phyloP scores from a whole-genome alignment of 1,284 basidiomycete genomes.

The Exobasidium cylindrosporum region DNA sequence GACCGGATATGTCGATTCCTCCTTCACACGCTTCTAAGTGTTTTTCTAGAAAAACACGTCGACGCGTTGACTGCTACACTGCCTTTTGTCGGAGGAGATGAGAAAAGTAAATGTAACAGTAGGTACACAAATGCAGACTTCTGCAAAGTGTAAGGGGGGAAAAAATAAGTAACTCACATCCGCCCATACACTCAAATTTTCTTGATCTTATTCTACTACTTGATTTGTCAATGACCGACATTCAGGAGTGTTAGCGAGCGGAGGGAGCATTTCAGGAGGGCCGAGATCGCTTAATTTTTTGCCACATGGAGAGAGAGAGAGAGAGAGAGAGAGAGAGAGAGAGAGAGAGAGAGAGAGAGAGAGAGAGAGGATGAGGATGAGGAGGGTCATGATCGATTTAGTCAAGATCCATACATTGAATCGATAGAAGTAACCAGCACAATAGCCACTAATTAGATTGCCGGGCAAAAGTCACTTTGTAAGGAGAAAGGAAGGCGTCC shows the following conservation, averaged over 20 bases:
- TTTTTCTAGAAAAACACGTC: not conserved
- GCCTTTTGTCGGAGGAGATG: not conserved
- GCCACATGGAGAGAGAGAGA: too few species aligned
- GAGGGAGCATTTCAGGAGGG: too few species aligned
- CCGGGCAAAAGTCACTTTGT: too few species aligned
- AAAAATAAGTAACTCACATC: too few species aligned
- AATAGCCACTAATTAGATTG: not conserved
- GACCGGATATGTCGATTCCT: not conserved
- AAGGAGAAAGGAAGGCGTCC: too few species aligned
- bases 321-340: not conserved
- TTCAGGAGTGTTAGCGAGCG: not conserved
- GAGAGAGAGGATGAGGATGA: not conserved
- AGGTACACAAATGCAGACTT: too few species aligned
- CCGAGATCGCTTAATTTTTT: too few species aligned
- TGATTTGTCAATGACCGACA: not conserved
- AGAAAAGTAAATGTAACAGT: not conserved
- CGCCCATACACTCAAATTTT: too few species aligned
- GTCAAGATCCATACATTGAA: not conserved
- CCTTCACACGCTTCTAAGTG: not conserved
- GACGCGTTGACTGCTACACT: not conserved
- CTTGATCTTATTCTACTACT: too few species aligned
- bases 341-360: not conserved
- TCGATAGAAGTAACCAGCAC: not conserved
- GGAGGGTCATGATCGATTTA: not conserved
- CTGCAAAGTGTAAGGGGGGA: too few species aligned